A percentile compares a stretch with the other conserved stretches of the same genome.
Evolutionary conservation across 495 filamentous ascomycete species (phyloP).

Genomic region (Thermothielavioides terrestris): DNA sequence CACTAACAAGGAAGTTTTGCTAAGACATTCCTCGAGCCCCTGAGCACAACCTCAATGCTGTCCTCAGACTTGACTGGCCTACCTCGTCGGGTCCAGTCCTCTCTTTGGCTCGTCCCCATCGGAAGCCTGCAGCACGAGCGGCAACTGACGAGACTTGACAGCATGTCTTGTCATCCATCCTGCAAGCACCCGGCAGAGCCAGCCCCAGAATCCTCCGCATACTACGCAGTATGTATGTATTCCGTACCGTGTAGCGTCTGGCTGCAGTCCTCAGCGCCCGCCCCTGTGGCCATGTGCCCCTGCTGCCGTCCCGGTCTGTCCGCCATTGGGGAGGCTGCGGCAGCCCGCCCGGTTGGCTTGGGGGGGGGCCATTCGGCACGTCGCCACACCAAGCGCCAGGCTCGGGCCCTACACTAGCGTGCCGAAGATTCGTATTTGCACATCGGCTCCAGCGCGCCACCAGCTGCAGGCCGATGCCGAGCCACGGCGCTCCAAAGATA

Average conservation of each 20-base stretch:
- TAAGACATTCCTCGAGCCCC: neutral
- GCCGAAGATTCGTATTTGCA: neutral
- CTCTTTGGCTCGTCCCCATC: neutral
- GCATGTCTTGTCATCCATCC: neutral
- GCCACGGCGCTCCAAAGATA: neutral
- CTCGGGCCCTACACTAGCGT: neutral
- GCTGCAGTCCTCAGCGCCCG: neutral
- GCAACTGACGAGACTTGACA: conserved; percentile 3
- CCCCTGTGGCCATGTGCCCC: neutral
- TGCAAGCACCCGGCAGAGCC: neutral
- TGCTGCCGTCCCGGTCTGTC: neutral
- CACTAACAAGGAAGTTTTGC: neutral
- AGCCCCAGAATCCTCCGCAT: neutral
- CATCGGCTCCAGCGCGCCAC: neutral
- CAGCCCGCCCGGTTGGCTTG: neutral
- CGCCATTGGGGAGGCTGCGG: neutral
- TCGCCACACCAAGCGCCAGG: conserved; percentile 3
- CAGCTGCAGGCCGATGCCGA: neutral
- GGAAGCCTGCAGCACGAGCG: neutral
- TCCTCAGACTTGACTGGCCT: too few relatives aligned
- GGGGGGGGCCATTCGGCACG: neutral
- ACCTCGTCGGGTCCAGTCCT: too few relatives aligned
- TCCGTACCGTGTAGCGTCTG: neutral
- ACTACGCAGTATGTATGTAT: neutral
- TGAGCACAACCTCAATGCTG: conserved; percentile 1